Evolutionary conservation across 345 rosid species (phyloP), one percentile per base, ranked within the genome.

Genomic region (Lepidium africanum): DNA sequence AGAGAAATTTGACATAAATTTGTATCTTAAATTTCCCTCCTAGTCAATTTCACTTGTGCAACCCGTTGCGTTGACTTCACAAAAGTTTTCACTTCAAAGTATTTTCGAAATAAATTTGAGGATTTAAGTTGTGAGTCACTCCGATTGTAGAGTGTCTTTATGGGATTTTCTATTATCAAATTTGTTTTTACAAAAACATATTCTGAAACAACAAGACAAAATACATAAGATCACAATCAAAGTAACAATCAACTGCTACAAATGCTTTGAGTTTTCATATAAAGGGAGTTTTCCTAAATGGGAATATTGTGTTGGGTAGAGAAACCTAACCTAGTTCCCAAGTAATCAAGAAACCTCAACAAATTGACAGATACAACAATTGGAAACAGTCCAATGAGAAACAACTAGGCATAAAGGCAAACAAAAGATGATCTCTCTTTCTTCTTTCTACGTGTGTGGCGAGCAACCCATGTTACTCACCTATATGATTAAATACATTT

Each of bases 401-500:
- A 39, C 65, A 47, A 47, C 41, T 27, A 55, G 48, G 52, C 25
- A 27, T 27, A 27, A 27, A 25, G 27, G 27, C 27, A 25, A 25
- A 25, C 3, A 25, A 49, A 72, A 57, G 14, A 41, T 6, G 14
- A 47, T 11, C 38, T 65, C 65, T 47, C 65, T 32, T 30, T 47
- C 38, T 30, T 47, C 38, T 57, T 49, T 48, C 60, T 21, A 50
- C 67, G 59, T 65, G 59, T 6, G 47, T 73, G 54, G 72, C n/a
- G 42, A 54, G 47, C 53, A 65, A 14, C 66, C 48, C 77, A 73
- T 73, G 67, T 57, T 59, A 35, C 67, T 40, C 61, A 7, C 53
- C 61, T 56, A 46, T 32, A 63, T 56, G 47, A 38, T 45, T 39
- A 23, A 3, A 21, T 7, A 8, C 23, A 42, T n/a, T 12, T 21